Evolutionary conservation across 2,329 filamentous ascomycete genomes (phyloP), one percentile per base, ranked within the genome.

Genomic region (Alternaria longipes): DNA sequence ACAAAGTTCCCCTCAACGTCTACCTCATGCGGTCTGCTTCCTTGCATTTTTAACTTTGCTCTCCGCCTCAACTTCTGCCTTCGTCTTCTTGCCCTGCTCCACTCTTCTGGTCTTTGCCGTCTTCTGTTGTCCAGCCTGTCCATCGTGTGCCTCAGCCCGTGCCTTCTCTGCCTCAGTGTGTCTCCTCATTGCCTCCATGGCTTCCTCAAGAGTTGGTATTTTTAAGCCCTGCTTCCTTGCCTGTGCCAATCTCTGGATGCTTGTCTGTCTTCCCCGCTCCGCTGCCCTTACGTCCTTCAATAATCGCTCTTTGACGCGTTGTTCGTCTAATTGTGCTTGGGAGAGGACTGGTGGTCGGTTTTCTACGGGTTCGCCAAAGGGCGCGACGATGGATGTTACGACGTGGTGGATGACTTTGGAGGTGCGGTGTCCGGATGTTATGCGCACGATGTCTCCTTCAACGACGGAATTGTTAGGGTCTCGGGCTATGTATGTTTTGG

Each of bases 401-500:
- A 94, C 88, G 71, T 94, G 91, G 26, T 87, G 86, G 70, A 94
- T 92, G 64, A 84, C 81, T 64, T 87, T 87, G 41, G 87, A 88
- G 7, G 86, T 87, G 54, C 87, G 86, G 85, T 85, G 89, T 58
- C 89, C 89, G 5, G 88, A 84, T 8, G 84, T 83, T 69, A 94
- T 91, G 64, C 88, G 85, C 28, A 95, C 87, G 3, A 94, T 87
- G 77, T 95, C 92, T 74, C 92, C 92, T 52, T 86, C 85, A 59
- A 89, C 85, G 38, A 93, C 85, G 26, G 90, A 93, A 68, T 88
- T 86, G 77, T 87, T 87, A 28, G 92, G 92, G 78, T 95, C 92
- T 82, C 93, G 90, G 38, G 94, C 91, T 30, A 94, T 87, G 75
- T 90, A 85, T 67, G 87, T 85, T 66, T 85, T 83, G 22, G 87